Evolutionary conservation across 371 early-diverging fungal species (phyloP).

Genomic region (Mucor piriformis): DNA sequence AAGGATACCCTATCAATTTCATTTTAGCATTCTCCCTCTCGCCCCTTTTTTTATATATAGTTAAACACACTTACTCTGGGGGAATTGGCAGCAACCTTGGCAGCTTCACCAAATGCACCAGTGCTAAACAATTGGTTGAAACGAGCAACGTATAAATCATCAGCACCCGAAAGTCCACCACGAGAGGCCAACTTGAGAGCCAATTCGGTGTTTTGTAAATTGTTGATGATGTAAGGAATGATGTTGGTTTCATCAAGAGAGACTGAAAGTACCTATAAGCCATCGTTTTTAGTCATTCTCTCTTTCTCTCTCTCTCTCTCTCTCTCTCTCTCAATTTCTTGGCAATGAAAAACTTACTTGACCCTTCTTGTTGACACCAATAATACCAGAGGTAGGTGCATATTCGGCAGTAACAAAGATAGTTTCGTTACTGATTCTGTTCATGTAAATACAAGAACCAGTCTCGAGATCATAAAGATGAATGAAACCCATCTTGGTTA

Average conservation of each 20-base stretch:
- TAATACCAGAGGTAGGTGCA: slow-evolving; percentile 83
- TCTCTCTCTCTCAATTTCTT: background rate
- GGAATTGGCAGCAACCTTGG: slow-evolving; percentile 94
- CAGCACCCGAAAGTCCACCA: slow-evolving; percentile 93
- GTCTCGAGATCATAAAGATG: slow-evolving; percentile 95
- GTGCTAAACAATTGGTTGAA: slow-evolving; percentile 85
- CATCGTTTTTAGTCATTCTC: background rate
- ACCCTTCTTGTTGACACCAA: slow-evolving; percentile 96
- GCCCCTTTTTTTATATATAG: background rate
- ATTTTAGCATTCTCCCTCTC: background rate
- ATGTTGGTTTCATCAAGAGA: slow-evolving; percentile 86
- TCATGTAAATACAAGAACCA: slow-evolving; percentile 93
- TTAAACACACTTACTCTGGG: slow-evolving; percentile 65
- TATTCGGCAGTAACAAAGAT: slow-evolving; percentile 97
- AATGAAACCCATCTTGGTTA: slow-evolving; percentile 97
- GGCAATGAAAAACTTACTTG: slow-evolving; percentile 62
- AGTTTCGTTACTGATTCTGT: slow-evolving; percentile 95
- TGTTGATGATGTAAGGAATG: slow-evolving; percentile 88
- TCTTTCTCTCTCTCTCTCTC: background rate
- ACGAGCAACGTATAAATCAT: slow-evolving; percentile 85
- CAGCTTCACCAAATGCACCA: slow-evolving; percentile 88
- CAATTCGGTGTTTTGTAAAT: slow-evolving; percentile 84
- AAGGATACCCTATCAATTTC: slow-evolving; percentile 76
- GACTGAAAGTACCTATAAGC: slow-evolving; percentile 85
- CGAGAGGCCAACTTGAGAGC: slow-evolving; percentile 91